Percentiles rank a stretch among this genome's conserved stretches.
These are phyloP conservation scores for Saturnispora gosingensis DNA, from an alignment of 805 yeast genomes.

Conservation along the genomic window DNA sequence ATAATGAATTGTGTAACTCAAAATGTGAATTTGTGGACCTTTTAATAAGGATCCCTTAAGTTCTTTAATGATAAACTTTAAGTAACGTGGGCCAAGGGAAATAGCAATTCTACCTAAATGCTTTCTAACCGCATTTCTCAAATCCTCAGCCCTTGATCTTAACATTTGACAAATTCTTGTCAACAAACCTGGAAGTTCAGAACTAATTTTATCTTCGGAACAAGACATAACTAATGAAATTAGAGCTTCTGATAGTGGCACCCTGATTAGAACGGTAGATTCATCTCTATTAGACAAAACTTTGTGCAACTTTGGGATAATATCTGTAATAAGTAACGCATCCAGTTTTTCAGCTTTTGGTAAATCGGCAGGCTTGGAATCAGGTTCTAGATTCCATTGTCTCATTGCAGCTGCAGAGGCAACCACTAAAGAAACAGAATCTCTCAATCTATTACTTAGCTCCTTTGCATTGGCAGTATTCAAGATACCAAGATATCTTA, in stretches of 20 bases:
- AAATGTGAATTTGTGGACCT: slow-evolving; percentile 90
- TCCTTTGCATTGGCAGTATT: slow-evolving; percentile 16
- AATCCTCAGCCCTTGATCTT: slow-evolving; percentile 74
- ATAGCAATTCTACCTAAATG: slow-evolving; percentile 56
- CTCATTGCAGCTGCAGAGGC: slow-evolving; percentile 40
- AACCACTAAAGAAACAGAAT: slow-evolving; percentile 49
- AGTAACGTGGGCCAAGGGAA: slow-evolving; percentile 62
- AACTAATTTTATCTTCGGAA: slow-evolving; percentile 42
- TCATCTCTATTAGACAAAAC: slow-evolving; percentile 60
- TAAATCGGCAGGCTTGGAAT: slow-evolving; percentile 25
- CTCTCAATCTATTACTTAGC: slow-evolving; percentile 40
- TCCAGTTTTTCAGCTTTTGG: slow-evolving; percentile 33
- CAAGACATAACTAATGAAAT: slow-evolving; percentile 59
- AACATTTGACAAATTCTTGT: slow-evolving; percentile 84
- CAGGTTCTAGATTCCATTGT: slow-evolving; percentile 11
- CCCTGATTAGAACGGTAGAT: slow-evolving; percentile 64
- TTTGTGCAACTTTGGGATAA: slow-evolving; percentile 54
- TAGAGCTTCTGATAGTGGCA: slow-evolving; percentile 75
- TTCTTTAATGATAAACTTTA: slow-evolving; percentile 69
- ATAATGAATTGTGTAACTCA: slow-evolving; percentile 79
- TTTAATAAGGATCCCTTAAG: slow-evolving; percentile 67
- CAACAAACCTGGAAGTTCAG: slow-evolving; percentile 69
- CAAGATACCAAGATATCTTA: slow-evolving; percentile 45
- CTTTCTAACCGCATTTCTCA: slow-evolving; percentile 79
- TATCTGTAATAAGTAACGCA: slow-evolving; percentile 42